Percentiles rank a stretch among this genome's conserved stretches.
phyloP scores from a whole-genome alignment of 2,329 filamentous ascomycete species.

The Pochonia chlamydosporia region DNA sequence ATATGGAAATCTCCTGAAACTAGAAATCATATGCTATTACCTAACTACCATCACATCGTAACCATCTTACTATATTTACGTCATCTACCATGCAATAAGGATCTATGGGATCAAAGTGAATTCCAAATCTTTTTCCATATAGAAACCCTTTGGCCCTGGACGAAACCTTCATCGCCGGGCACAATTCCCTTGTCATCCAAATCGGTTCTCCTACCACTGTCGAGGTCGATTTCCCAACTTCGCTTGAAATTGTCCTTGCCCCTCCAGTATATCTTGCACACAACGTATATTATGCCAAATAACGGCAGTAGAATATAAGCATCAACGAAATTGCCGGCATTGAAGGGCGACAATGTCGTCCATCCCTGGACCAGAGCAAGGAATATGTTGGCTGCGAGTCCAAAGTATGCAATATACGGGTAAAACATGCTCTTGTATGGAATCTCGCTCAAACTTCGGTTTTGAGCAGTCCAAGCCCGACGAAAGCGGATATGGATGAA shows the following conservation, averaged over 20 bases:
- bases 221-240: constrained; percentile 48
- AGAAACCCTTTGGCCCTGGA: constrained; percentile 20
- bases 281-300: constrained; percentile 51
- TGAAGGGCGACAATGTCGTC: constrained; percentile 53
- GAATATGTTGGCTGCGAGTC: constrained; percentile 51
- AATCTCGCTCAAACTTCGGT: constrained; percentile 45
- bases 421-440: constrained; percentile 51
- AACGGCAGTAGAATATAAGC: constrained; percentile 57
- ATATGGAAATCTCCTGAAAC: no score
- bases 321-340: constrained; percentile 54
- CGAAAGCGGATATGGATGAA: constrained; percentile 70
- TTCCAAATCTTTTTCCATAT: constrained; percentile 39
- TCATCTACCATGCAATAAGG: no score
- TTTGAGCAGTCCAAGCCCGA: constrained; percentile 53
- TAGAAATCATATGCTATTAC: no score
- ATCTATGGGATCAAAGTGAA: constrained; percentile 35
- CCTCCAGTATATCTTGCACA: constrained; percentile 47
- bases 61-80: no score
- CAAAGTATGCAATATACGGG: constrained; percentile 55
- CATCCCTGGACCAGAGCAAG: constrained; percentile 57
- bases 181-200: constrained; percentile 37
- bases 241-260: constrained; percentile 44
- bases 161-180: constrained; percentile 22
- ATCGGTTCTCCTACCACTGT: constrained; percentile 49
- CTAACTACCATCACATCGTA: no score